Base-by-base conservation (phyloP, 2,329 filamentous ascomycete genomes). In the Colletotrichum gigasporum region DNA sequence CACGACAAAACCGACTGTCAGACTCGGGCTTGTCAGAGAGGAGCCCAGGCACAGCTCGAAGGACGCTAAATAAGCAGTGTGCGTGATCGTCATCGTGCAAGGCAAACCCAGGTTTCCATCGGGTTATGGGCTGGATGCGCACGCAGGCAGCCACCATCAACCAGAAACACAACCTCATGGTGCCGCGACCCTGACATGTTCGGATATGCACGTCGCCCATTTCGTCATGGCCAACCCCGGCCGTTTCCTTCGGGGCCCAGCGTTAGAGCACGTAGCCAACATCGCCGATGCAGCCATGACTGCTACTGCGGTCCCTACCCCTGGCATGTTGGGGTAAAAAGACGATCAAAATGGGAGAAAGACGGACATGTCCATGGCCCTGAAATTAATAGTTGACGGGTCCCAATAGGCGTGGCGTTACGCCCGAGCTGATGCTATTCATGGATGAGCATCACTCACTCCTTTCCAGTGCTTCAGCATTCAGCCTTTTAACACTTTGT, bases 151-250 rank as follows among this genome's bases (percentile, higher is more conserved):
- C 58, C 51, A 20, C 47, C 45, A 32, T 32, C 47, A 52, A 63
- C 41, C 11, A 42, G 48, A 53, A 48, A 60, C 47, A 30, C 28
- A 63, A 45, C 37, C 47, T 47, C 37, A 47, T 24, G 45, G 37
- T 47, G 16, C 45, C 54, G 52, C 37, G 48, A 48, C 61, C 61
- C 61, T 64, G 61, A 41, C 55, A 64, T 47, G 56, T 42, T 54
- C 20, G 47, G 41, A 64, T 35, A 64, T 61, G 61, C 61, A 64
- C 11, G 61, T 41, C 34, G 41, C 61, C 42, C 55, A 11, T 42
- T 64, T 41, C 47, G 61, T 30, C 12, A 20, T 32, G 35, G 30
- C 18, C 9, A 10, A 42, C 39, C 39, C 39, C 30, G 14, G 47
- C 22, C 34, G 34, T 20, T 41, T 41, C 16, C 34, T 39, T 30